Conservation (phyloP, 192 early-diverging fungal species). For the Paraglomus brasilianum region DNA sequence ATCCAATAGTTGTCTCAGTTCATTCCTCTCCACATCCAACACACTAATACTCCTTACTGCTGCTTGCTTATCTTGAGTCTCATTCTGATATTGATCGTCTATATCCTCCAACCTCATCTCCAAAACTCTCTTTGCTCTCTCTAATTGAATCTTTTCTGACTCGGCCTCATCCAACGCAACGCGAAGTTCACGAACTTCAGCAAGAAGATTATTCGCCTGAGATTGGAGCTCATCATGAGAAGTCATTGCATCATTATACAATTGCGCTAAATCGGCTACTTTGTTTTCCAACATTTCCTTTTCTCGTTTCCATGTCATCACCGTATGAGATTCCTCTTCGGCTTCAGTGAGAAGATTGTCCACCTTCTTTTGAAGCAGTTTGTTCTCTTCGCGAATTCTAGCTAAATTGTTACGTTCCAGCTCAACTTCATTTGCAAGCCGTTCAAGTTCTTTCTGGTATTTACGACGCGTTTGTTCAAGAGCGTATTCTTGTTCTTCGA, state of each 20-base stretch:
- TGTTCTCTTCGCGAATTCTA: conserved; percentile 69
- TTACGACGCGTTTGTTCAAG: conserved; percentile 76
- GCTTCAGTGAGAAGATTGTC: conserved; percentile 27
- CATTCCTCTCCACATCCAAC: conserved; percentile 72
- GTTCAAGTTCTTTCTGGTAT: conserved; percentile 84
- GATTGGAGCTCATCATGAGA: conserved; percentile 63
- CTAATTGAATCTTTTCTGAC: conserved; percentile 59
- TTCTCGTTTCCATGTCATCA: conserved; percentile 73
- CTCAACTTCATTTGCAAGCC: conserved; percentile 78
- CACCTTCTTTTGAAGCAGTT: conserved; percentile 45
- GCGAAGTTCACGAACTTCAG: conserved; percentile 60
- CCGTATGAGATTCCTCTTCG: conserved; percentile 68
- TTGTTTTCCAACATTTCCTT: conserved; percentile 72
- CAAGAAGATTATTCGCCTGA: conserved; percentile 51
- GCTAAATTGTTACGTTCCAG: conserved; percentile 62
- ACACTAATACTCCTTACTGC: conserved; percentile 66
- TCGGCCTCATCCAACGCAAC: conserved; percentile 66
- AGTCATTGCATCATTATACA: conserved; percentile 60
- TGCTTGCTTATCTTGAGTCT: conserved; percentile 65
- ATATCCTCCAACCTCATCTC: conserved; percentile 78
- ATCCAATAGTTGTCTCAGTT: conserved; percentile 68
- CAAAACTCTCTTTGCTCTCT: conserved; percentile 68
- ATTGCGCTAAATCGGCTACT: conserved; percentile 67
- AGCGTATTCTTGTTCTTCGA: conserved; percentile 70
- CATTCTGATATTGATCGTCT: conserved; percentile 63